Evolutionary conservation across 2,329 filamentous ascomycete species (phyloP).

Genomic region (Blastomyces gilchristii): DNA sequence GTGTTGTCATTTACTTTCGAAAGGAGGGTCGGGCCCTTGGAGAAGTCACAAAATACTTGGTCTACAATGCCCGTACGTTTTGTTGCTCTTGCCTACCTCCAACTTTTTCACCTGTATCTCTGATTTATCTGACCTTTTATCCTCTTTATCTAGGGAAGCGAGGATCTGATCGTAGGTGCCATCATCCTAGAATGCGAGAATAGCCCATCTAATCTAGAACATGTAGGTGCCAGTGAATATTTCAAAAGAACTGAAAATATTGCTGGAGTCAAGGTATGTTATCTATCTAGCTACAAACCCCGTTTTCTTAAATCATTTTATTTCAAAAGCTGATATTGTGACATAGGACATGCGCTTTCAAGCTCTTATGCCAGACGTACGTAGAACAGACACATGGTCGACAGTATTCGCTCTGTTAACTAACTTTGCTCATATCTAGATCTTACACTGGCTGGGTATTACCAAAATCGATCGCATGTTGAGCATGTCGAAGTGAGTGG

Average conservation of each 20-base stretch:
- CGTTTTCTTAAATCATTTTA: slow-evolving; percentile 5
- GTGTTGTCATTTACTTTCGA: slow-evolving; percentile 96
- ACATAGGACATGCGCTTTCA: slow-evolving; percentile 78
- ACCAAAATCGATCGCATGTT: slow-evolving; percentile 98
- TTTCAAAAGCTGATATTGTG: slow-evolving; percentile 6
- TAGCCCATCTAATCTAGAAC: slow-evolving; percentile 52
- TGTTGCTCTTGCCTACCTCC: slow-evolving; percentile 14
- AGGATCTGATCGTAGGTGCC: slow-evolving; percentile 21
- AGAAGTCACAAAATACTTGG: slow-evolving; percentile 82
- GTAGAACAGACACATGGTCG: slow-evolving; percentile 7
- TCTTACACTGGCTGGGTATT: slow-evolving; percentile 95
- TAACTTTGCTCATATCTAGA: slow-evolving; percentile 28
- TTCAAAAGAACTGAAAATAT: slow-evolving; percentile 98
- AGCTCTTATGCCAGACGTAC: slow-evolving; percentile 79
- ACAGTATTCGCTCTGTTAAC: background rate
- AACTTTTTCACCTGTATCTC: background rate
- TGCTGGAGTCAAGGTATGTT: slow-evolving; percentile 68
- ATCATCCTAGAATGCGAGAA: slow-evolving; percentile 48
- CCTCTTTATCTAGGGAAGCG: slow-evolving; percentile 25
- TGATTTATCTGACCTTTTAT: background rate
- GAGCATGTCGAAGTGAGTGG: slow-evolving; percentile 83
- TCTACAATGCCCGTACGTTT: slow-evolving; percentile 46
- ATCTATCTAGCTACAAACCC: background rate
- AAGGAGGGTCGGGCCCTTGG: slow-evolving; percentile 92
- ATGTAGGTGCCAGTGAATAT: slow-evolving; percentile 77